Base-by-base conservation (phyloP, 2,329 filamentous ascomycete species). In the Aspergillus sp. region DNA sequence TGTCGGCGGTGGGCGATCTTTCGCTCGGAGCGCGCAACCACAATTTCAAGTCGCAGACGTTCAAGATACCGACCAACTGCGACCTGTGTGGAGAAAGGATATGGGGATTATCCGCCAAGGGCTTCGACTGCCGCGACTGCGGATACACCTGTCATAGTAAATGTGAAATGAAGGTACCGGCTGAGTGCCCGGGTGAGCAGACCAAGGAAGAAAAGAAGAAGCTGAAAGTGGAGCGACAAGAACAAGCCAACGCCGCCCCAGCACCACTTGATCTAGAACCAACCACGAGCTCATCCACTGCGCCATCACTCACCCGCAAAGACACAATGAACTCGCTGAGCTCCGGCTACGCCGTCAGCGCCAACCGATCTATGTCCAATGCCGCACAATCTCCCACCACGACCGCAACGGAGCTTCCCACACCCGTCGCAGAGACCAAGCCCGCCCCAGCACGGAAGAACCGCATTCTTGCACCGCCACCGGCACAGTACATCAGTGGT, bases 61-160 rank as follows among this genome's bases (percentile, higher is more conserved):
- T 98, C 84, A 98, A 98, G 76, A 97, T 99, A 62, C 96, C 96
- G 0, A 99, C 95, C 4, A 98, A 98, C 74, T 99, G 95, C 79
- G 95, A 99, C 76, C 84, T 97, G 12, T 99, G 95, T 69, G 93
- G 93, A 17, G 95, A 99, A 73, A 87, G 95, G 28, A 97, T 99
- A 74, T 99, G 95, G 95, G 95, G 95, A 0, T 78, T 99, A 43
- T 96, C 92, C 30, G 94, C 95, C 39, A 99, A 99, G 78, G 95
- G 95, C 0, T 96, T 97, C 72, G 93, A 96, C 74, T 99, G 95
- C 72, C 87, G 90, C 68, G 94, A 98, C 75, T 99, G 95, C 72
- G 95, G 96, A 36, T 99, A 97, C 78, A 97, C 93, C 2, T 99
- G 95, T 73, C 95, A 99, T 78, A 96, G 89, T 81, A 99, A 99